Conservation (phyloP, 345 rosid genomes). For the Syzygium aqueum region DNA sequence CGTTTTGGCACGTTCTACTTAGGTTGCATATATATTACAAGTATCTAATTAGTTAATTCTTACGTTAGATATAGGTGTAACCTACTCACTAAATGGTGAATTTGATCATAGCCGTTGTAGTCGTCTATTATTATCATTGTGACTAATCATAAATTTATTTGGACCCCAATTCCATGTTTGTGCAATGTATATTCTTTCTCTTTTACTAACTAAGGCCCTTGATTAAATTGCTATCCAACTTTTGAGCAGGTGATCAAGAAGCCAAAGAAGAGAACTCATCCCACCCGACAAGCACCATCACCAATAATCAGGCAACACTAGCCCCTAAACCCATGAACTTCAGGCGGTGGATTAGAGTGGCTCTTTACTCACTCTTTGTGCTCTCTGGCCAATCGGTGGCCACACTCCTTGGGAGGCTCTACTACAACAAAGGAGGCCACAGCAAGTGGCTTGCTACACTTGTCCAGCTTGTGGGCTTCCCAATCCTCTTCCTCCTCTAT, state of each 20-base stretch:
- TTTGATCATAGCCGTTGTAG: neutral
- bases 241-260: neutral
- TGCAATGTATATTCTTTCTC: neutral
- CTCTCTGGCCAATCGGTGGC: constrained; percentile 28
- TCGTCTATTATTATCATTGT: neutral
- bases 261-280: neutral
- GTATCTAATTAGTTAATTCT: neutral
- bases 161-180: neutral
- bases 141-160: neutral
- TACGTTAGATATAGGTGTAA: neutral
- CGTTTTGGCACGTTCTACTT: neutral
- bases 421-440: constrained; percentile 32
- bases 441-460: constrained; percentile 35
- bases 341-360: neutral
- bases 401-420: constrained; percentile 25
- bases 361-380: neutral
- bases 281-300: neutral
- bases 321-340: neutral
- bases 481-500: constrained; percentile 26
- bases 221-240: neutral
- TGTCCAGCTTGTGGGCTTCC: constrained; percentile 28
- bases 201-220: neutral
- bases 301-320: neutral
- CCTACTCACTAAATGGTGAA: neutral
- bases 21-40: neutral